Evolutionary conservation across 345 rosid genomes (phyloP).

Genomic region (Hypericum androsaemum): DNA sequence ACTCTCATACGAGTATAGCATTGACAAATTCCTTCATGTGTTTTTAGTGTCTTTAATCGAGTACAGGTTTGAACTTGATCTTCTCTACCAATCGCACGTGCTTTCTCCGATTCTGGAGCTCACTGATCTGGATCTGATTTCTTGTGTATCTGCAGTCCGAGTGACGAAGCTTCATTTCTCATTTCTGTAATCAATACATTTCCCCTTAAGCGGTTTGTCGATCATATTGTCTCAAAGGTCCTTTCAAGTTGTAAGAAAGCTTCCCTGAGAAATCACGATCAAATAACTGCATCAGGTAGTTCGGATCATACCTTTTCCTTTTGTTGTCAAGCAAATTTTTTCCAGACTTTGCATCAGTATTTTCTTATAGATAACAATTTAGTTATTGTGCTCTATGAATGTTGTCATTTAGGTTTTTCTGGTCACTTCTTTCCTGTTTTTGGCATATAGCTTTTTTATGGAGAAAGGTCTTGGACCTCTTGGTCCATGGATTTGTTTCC

Average conservation of each 20-base stretch:
- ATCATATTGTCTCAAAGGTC: conserved; percentile 43
- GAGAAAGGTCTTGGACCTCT: too few relatives aligned
- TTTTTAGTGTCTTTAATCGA: conserved; percentile 55
- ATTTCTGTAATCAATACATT: conserved; percentile 54
- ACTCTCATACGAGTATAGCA: conserved; percentile 61
- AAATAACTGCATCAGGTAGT: conserved; percentile 46
- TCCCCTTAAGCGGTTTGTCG: conserved; percentile 47
- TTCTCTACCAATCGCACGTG: neutral
- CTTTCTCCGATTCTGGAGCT: neutral
- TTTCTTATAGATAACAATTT: too few relatives aligned
- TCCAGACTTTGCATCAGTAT: neutral
- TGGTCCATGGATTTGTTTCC: too few relatives aligned
- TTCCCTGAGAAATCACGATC: conserved; percentile 36
- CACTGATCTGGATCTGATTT: conserved; percentile 8
- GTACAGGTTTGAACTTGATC: conserved; percentile 42
- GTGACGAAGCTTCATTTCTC: conserved; percentile 48
- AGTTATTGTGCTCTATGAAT: too few relatives aligned
- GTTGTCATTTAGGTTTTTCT: too few relatives aligned
- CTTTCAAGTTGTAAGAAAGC: conserved; percentile 53
- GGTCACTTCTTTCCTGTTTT: too few relatives aligned
- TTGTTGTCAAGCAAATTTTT: neutral
- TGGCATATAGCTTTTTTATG: too few relatives aligned
- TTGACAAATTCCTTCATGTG: conserved; percentile 58
- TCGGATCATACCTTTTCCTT: neutral
- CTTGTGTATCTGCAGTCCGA: conserved; percentile 41